Base-by-base conservation (phyloP, 1,284 basidiomycete species). In the Ganoderma meredithae region DNA sequence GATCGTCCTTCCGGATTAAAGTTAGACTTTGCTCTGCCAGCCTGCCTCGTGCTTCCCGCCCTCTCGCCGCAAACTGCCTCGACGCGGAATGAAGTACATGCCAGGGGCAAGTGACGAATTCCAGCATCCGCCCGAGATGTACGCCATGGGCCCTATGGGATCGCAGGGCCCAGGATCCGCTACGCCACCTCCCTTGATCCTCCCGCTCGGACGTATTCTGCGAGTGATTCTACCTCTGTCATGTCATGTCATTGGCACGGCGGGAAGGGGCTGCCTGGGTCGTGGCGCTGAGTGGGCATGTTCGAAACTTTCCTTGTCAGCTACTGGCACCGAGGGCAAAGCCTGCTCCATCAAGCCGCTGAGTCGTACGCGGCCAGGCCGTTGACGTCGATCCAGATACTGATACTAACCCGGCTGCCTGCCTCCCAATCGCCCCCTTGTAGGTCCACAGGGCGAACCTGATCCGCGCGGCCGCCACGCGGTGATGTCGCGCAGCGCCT, bases 381-480 rank as follows among this genome's bases (percentile, higher is more conserved):
- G 41, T 41, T 41, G 44, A n/a, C 40, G 63, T 63, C n/a, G 63
- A 60, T 31, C 47, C 55, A 56, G 47, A 61, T 52, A 44, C 65
- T 53, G 36, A 31, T 31, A 31, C 27, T 31, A 36, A 36, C 36
- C 36, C 36, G 9, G 36, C 52, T 40, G 41, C 60, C 56, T 58
- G 67, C 39, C 65, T 36, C 47, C 60, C 62, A 71, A 67, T 67
- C 60, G 49, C 17, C 61, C 62, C 66, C 63, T 72, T 72, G 71
- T 70, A 72, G 71, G 71, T 70, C 69, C 69, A 72, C 67, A 60
- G 47, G 58, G 55, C 60, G 66, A 40, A 58, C 44, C 58, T 69
- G 71, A 72, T 72, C 67, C 69, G 67, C 60, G 63, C 60, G 71
- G 69, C 65, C 3, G 55, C 67, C 71, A 69, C 67, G 71, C 44